Evolutionary conservation across 208 protist species (phyloP).

Genomic region (Acanthamoeba culbertsoni): DNA sequence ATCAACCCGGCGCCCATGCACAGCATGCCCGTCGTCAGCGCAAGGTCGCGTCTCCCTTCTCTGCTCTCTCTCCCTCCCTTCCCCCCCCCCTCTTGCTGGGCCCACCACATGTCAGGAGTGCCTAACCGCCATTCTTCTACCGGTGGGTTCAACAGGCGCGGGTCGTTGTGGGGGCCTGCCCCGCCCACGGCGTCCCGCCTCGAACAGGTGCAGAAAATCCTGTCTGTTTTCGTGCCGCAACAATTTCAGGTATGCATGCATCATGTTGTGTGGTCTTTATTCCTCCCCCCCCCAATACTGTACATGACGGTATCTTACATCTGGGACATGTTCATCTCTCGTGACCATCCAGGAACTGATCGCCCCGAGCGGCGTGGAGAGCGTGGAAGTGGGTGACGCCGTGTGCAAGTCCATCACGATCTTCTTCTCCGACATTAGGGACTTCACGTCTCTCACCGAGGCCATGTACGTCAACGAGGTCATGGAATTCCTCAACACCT

Average conservation of each 20-base stretch:
- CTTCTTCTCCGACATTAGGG: constrained; percentile 74
- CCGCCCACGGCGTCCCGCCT: not conserved
- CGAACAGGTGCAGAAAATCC: constrained; percentile 20
- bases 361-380: constrained; percentile 62
- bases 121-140: too few species aligned
- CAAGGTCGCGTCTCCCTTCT: not conserved
- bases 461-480: constrained; percentile 67
- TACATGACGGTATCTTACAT: not conserved
- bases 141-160: not conserved
- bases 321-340: too few species aligned
- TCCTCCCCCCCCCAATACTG: not conserved
- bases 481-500: constrained; percentile 70
- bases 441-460: constrained; percentile 76
- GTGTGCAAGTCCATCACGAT: constrained; percentile 68
- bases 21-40: not conserved
- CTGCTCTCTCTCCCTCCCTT: not conserved
- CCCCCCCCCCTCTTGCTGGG: not conserved
- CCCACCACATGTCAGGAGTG: too few species aligned
- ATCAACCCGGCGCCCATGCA: not conserved
- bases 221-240: constrained; percentile 1
- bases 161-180: not conserved
- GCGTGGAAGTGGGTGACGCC: constrained; percentile 68
- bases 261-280: not conserved
- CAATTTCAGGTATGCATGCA: constrained; percentile 10
- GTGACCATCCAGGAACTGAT: constrained; percentile 57